Evolutionary conservation across 169 alveolate species (phyloP).

Genomic region (Fabrea salina): DNA sequence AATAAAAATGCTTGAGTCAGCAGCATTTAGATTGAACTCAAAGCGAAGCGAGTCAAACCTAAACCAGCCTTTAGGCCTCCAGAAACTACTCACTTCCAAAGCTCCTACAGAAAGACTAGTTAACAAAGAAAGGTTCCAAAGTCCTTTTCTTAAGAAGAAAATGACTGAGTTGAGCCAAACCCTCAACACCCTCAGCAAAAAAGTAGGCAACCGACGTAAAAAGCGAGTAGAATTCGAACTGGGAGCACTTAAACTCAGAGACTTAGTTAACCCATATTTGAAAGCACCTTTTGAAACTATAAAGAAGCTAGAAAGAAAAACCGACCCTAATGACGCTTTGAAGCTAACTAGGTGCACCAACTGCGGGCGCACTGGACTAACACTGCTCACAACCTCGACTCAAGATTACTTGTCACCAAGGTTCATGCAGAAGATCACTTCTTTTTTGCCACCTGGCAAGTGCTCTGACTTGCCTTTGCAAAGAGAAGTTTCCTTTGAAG

Average conservation of each 20-base stretch:
- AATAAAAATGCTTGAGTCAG: no score
- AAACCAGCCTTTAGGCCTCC: no score
- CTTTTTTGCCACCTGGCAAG: background rate
- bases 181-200: background rate
- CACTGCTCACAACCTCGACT: background rate
- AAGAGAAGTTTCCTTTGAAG: no score
- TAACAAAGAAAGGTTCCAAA: constrained; percentile 11
- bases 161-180: background rate
- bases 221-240: background rate
- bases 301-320: background rate
- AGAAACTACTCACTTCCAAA: no score
- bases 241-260: background rate
- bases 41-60: no score
- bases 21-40: no score
- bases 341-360: background rate
- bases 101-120: background rate
- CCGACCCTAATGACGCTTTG: background rate
- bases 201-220: background rate
- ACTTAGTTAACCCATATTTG: background rate
- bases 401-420: constrained; percentile 19
- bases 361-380: background rate
- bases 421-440: background rate
- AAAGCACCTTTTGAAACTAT: background rate
- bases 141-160: background rate
- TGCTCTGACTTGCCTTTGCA: no score